Conservation (phyloP, 306 rosid genomes). For the Inga laurina region DNA sequence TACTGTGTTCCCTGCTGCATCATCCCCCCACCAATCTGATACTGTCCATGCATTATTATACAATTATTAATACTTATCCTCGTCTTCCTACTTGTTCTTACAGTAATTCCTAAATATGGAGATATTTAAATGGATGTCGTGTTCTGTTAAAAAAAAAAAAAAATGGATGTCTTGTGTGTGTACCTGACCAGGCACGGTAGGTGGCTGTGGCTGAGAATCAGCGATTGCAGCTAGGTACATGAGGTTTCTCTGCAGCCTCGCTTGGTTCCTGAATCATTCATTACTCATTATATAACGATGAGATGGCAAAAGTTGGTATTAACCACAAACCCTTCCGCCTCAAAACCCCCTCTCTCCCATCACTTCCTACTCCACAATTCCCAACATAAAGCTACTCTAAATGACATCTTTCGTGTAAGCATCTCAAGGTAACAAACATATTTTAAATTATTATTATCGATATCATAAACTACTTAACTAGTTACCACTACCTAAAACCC, state of each 20-base stretch:
- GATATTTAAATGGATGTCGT: neutral
- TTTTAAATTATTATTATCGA: neutral
- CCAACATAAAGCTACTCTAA: neutral
- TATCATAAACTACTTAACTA: neutral
- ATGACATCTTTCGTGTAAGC: neutral
- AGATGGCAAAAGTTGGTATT: neutral
- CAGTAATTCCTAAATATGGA: too few species aligned
- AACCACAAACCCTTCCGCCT: neutral
- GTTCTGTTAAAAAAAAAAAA: too few species aligned
- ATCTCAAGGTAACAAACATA: neutral
- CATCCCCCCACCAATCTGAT: constrained; percentile 68
- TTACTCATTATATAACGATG: neutral
- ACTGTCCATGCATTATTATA: constrained; percentile 43
- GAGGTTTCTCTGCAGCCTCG: constrained; percentile 93
- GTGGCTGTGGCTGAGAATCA: constrained; percentile 98
- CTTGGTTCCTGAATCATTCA: constrained; percentile 74
- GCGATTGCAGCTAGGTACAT: constrained; percentile 99
- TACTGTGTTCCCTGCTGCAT: constrained; percentile 90
- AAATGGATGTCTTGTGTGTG: neutral
- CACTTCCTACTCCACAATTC: neutral
- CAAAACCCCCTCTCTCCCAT: neutral
- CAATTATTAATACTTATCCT: too few species aligned
- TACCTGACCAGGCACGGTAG: constrained; percentile 88
- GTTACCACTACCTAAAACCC: neutral
- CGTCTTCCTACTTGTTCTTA: too few species aligned